A percentile compares a stretch with the other conserved stretches of the same genome.
These are phyloP conservation scores for Jacaranda mimosifolia DNA, from an alignment of 257 asterid genomes.

Conservation along the genomic window DNA sequence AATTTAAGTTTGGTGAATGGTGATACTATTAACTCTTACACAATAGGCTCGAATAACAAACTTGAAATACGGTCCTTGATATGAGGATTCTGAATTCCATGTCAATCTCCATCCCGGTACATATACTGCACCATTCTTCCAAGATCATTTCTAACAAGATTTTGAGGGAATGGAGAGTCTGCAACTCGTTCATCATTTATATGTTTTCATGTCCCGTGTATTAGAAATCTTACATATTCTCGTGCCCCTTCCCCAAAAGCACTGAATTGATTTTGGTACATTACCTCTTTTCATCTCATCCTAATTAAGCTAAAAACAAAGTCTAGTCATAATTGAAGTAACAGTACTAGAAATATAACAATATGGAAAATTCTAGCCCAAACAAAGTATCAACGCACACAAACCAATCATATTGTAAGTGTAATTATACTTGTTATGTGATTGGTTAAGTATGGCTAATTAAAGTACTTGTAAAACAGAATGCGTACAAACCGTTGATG, in stretches of 20 bases:
- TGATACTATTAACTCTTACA: not conserved
- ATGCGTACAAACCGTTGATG: slow-evolving; percentile 41
- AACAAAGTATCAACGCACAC: too few relatives aligned
- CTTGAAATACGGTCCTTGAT: slow-evolving; percentile 31
- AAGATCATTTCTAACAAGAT: slow-evolving; percentile 40
- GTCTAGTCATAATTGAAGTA: too few relatives aligned
- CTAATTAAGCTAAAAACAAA: not conserved
- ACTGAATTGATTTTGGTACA: slow-evolving; percentile 44
- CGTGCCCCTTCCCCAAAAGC: slow-evolving; percentile 41
- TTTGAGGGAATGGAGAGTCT: slow-evolving; percentile 25
- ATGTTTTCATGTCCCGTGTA: slow-evolving; percentile 50
- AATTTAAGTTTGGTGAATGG: too few relatives aligned
- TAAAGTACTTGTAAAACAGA: too few relatives aligned
- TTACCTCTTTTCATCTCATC: slow-evolving; percentile 45
- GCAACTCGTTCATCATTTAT: slow-evolving; percentile 37
- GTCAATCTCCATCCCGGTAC: slow-evolving; percentile 65
- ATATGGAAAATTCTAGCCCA: too few relatives aligned
- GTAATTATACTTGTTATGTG: too few relatives aligned
- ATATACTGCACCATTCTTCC: slow-evolving; percentile 58
- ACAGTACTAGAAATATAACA: too few relatives aligned
- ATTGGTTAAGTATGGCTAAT: not conserved
- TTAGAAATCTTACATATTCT: slow-evolving; percentile 19
- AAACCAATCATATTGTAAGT: too few relatives aligned
- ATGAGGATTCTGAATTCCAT: slow-evolving; percentile 37
- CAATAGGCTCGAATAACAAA: slow-evolving; percentile 46